These are phyloP conservation scores for Candida odintsovae DNA, from an alignment of 805 yeast species.

Conservation along the genomic window DNA sequence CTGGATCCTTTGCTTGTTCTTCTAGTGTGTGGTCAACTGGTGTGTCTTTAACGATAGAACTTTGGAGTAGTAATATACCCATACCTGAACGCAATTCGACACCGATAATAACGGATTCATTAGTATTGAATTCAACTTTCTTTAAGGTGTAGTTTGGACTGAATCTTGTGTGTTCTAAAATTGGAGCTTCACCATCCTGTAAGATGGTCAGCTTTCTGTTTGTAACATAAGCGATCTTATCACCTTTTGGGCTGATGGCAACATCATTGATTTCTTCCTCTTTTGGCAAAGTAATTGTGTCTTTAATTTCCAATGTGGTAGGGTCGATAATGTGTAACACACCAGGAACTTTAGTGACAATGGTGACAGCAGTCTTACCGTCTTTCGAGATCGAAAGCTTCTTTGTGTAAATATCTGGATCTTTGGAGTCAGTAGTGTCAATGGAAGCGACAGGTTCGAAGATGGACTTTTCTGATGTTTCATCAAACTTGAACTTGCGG, in stretches of 20 bases:
- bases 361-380: conserved; percentile 59
- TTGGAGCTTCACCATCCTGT: conserved; percentile 9
- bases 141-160: conserved; percentile 26
- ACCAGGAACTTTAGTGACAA: conserved; percentile 64
- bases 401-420: conserved; percentile 53
- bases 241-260: conserved; percentile 61
- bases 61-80: conserved; percentile 33
- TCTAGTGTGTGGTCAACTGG: neutral
- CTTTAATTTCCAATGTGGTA: conserved; percentile 45
- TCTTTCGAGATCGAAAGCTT: conserved; percentile 51
- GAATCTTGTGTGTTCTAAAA: conserved; percentile 12
- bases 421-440: conserved; percentile 45
- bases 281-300: conserved; percentile 43
- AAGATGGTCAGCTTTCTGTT: conserved; percentile 33
- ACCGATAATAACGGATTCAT: conserved; percentile 34
- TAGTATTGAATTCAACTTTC: conserved; percentile 37
- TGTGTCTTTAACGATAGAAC: conserved; percentile 12
- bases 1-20: neutral
- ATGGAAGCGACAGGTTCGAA: conserved; percentile 57
- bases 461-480: conserved; percentile 33
- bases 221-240: conserved; percentile 59
- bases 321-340: conserved; percentile 55
- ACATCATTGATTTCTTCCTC: conserved; percentile 55
- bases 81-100: conserved; percentile 35
- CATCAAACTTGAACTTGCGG: conserved; percentile 43